These are phyloP conservation scores for Neohortaea acidophila DNA, from an alignment of 495 filamentous ascomycete species.

Conservation along the genomic window DNA sequence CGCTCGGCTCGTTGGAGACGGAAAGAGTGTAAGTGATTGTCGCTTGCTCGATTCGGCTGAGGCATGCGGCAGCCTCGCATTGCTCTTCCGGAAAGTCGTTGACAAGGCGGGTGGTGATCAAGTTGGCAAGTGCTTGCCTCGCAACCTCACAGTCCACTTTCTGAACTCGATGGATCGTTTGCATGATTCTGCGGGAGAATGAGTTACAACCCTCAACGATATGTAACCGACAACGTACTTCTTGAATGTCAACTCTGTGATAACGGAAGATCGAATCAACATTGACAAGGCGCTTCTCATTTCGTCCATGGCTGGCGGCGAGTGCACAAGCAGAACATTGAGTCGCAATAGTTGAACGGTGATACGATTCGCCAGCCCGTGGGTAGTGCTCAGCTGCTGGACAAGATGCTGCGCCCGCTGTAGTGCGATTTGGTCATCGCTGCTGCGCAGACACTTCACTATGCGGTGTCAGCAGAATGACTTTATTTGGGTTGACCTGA, in stretches of 20 bases:
- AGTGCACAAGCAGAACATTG: conserved; percentile 38
- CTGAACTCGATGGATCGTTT: conserved; percentile 53
- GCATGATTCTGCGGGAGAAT: conserved; percentile 34
- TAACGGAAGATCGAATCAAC: conserved; percentile 41
- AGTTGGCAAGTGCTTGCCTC: conserved; percentile 41
- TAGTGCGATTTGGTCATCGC: conserved; percentile 19
- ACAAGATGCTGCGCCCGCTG: conserved; percentile 43
- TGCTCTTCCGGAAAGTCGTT: conserved; percentile 23
- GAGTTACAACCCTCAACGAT: background rate
- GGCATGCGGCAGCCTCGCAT: conserved; percentile 27
- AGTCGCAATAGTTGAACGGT: conserved; percentile 55
- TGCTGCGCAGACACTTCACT: background rate
- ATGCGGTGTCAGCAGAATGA: background rate
- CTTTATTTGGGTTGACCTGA: background rate
- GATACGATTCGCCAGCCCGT: conserved; percentile 45
- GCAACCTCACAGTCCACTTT: conserved; percentile 29
- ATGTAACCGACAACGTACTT: conserved; percentile 21
- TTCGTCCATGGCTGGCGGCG: conserved; percentile 15
- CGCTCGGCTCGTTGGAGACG: conserved; percentile 29
- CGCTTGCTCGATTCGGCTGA: conserved; percentile 47
- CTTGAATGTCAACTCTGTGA: conserved; percentile 50
- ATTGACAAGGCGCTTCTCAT: conserved; percentile 20
- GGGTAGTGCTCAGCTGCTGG: conserved; percentile 34
- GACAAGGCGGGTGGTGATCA: conserved; percentile 22
- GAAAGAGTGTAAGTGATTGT: conserved; percentile 43